Base-by-base conservation (phyloP, 2,329 filamentous ascomycete genomes). In the Calonectria montana region DNA sequence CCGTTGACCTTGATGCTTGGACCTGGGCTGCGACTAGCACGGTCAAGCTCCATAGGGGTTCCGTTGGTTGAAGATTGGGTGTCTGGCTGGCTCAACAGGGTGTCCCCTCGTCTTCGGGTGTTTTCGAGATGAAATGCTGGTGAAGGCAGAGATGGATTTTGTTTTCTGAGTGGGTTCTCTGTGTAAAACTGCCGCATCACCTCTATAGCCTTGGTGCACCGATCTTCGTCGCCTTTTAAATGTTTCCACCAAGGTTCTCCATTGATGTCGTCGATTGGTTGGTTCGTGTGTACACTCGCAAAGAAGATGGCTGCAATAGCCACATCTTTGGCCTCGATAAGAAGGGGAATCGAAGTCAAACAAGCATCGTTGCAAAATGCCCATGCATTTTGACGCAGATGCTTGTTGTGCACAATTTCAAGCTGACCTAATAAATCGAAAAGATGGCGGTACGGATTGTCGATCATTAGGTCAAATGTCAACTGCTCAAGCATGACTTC, bases 291-390 rank as follows among this genome's bases (percentile, higher is more conserved):
- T 50, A 92, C 91, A 70, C 94, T 94, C 7, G 94, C 94, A 72
- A 96, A 97, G 84, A 97, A 98, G 29, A 99, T 90, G 21, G 95
- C 93, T 29, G 92, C 93, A 37, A 96, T 93, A 18, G 96, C 95
- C 65, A 98, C 94, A 45, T 95, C 94, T 47, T 92, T 90, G 18
- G 95, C 91, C 23, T 91, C 91, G 82, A 96, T 93, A 35, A 97
- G 88, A 3, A 99, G 88, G 71, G 96, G 97, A 61, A 98, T 88
- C 47, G 93, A 91, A 1, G 96, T 98, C 72, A 96, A 91, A 75
- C 92, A 94, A 23, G 93, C 94, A 83, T 99, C 97, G 81, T 97
- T 98, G 74, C 97, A 91, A 79, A 98, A 98, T 0, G 95, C 93
- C 95, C 97, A 98, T 1, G 95, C 94, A 0, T 94, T 91, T 83